Percentiles rank a stretch among this genome's conserved stretches.
These are phyloP conservation scores for Trametes punicea DNA, from an alignment of 768 basidiomycete species.

Conservation along the genomic window DNA sequence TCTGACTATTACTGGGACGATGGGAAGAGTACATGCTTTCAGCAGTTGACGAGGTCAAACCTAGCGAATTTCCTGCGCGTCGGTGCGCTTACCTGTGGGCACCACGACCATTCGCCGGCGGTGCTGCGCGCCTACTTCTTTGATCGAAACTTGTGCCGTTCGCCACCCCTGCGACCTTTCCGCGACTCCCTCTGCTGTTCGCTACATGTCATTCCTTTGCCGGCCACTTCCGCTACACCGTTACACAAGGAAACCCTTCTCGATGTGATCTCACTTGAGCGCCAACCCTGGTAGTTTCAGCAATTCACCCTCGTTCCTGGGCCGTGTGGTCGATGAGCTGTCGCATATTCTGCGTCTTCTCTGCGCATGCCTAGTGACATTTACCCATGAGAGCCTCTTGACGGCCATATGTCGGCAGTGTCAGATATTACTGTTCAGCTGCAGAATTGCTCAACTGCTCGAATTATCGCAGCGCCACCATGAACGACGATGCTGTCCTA, in stretches of 20 bases:
- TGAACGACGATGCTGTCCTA: constrained; percentile 1
- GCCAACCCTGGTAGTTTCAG: neutral
- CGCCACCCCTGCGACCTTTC: neutral
- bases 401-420: constrained; percentile 16
- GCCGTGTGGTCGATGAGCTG: constrained; percentile 16
- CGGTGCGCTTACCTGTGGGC: neutral
- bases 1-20: constrained; percentile 20
- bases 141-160: neutral
- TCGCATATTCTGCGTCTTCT: constrained; percentile 2
- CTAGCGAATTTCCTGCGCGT: constrained; percentile 8
- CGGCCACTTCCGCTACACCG: constrained; percentile 5
- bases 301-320: constrained; percentile 9
- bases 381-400: constrained; percentile 9
- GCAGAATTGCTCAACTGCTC: neutral
- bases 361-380: neutral
- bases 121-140: constrained; percentile 2
- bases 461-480: neutral
- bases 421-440: neutral
- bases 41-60: neutral
- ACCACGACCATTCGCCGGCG: constrained; percentile 13
- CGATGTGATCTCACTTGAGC: constrained; percentile 16
- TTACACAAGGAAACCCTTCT: constrained; percentile 1
- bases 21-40: constrained; percentile 2
- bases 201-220: constrained; percentile 6
- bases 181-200: neutral